phyloP scores from a whole-genome alignment of 78 protist species.

The Corallochytrium limacisporum region DNA sequence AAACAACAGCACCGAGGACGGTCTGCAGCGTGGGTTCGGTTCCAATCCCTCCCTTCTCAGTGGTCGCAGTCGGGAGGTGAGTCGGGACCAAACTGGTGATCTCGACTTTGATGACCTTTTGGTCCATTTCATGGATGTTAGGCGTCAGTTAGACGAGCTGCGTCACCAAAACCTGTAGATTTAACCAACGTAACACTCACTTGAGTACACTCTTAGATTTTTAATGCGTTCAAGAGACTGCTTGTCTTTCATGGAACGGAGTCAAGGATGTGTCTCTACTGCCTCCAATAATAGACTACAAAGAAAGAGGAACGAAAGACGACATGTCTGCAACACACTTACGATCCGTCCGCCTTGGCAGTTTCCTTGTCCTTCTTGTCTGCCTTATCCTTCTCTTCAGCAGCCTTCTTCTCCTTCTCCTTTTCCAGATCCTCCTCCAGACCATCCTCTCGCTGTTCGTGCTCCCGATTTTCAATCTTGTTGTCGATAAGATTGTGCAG shows the following conservation, averaged over 20 bases:
- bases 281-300: no score
- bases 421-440: background rate
- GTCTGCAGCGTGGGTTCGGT: no score
- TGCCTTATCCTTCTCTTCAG: background rate
- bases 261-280: no score
- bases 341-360: background rate
- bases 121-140: background rate
- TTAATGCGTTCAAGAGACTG: background rate
- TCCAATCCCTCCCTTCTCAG: no score
- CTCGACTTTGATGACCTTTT: background rate
- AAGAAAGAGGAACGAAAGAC: no score
- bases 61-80: no score
- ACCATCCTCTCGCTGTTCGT: background rate
- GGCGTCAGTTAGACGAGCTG: background rate
- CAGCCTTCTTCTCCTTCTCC: no score
- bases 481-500: slow-evolving; percentile 86
- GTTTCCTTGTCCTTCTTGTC: slow-evolving; percentile 1
- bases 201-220: background rate
- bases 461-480: slow-evolving; percentile 34
- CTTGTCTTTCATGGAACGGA: slow-evolving; percentile 10
- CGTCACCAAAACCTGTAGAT: background rate
- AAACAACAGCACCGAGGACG: background rate
- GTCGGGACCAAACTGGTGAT: no score
- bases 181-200: background rate
- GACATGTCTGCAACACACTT: no score